These are phyloP conservation scores for Ganoderma boninense DNA, from an alignment of 1,284 basidiomycete species.

Conservation along the genomic window DNA sequence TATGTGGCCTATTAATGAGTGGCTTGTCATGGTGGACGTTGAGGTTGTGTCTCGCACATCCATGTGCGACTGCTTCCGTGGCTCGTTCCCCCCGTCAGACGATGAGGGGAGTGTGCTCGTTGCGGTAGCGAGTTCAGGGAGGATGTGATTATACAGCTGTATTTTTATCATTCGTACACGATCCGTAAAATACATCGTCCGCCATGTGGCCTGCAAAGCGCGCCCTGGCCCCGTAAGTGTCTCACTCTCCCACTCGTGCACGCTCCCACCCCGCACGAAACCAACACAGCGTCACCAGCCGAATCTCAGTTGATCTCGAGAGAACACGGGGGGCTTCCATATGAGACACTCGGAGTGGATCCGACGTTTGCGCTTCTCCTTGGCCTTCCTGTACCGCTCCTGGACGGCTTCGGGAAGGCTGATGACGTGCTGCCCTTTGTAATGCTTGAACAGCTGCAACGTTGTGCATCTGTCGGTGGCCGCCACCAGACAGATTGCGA, in stretches of 20 bases:
- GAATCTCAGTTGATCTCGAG: slow-evolving; percentile 88
- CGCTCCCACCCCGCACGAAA: slow-evolving; percentile 17
- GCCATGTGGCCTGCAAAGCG: slow-evolving; percentile 15
- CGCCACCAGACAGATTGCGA: slow-evolving; percentile 12
- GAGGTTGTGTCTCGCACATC: background rate
- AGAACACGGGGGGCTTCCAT: slow-evolving; percentile 97
- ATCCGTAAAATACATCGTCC: slow-evolving; percentile 30
- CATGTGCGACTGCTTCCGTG: slow-evolving; percentile 11
- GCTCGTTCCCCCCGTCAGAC: slow-evolving; percentile 19
- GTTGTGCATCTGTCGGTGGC: slow-evolving; percentile 80
- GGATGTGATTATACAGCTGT: slow-evolving; percentile 31
- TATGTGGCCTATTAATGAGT: background rate
- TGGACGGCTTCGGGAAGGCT: slow-evolving; percentile 92
- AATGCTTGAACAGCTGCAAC: slow-evolving; percentile 95
- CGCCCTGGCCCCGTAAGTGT: slow-evolving; percentile 25
- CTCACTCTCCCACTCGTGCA: slow-evolving; percentile 14
- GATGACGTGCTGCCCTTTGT: slow-evolving; percentile 95
- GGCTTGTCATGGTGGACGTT: background rate
- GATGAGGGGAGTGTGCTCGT: slow-evolving; percentile 27
- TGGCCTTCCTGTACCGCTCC: slow-evolving; percentile 89
- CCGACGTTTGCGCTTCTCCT: slow-evolving; percentile 80
- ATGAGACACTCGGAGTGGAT: slow-evolving; percentile 85
- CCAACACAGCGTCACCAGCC: slow-evolving; percentile 66
- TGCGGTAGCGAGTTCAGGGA: slow-evolving; percentile 29
- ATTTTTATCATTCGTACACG: slow-evolving; percentile 37